Evolutionary conservation across 306 rosid genomes (phyloP).

Genomic region (Pyrus bretschneideri): DNA sequence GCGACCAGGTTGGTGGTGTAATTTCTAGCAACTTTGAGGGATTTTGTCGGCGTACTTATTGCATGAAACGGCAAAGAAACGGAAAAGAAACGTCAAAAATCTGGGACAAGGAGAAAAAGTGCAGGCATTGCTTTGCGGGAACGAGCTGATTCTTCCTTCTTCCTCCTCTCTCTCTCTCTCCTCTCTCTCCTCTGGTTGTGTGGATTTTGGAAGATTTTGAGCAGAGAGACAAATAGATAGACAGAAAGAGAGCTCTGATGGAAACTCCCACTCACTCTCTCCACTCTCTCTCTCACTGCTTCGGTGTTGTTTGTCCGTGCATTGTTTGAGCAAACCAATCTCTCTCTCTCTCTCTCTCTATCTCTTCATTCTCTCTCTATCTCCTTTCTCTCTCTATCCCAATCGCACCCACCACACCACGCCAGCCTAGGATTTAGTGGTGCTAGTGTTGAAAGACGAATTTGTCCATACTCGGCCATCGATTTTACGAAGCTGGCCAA

Average conservation of each 20-base stretch:
- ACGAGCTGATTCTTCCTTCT: constrained; percentile 20
- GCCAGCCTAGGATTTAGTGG: constrained; percentile 9
- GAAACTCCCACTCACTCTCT: constrained; percentile 7
- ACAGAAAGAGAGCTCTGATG: neutral
- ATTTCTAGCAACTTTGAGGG: neutral
- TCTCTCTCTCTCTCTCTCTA: neutral
- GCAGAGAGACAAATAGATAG: constrained; percentile 15
- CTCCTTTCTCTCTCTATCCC: neutral
- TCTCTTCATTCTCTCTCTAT: neutral
- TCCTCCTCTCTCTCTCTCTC: neutral
- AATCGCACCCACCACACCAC: neutral
- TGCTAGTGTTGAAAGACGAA: constrained; percentile 12
- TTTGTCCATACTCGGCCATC: constrained; percentile 4
- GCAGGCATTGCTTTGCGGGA: constrained; percentile 71
- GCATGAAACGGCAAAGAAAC: constrained; percentile 16
- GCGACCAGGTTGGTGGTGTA: neutral
- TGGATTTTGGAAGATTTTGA: constrained; percentile 11
- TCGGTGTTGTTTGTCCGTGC: constrained; percentile 39
- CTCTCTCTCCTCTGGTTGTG: neutral
- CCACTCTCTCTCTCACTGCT: constrained; percentile 22
- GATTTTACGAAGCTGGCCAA: neutral
- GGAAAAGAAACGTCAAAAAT: constrained; percentile 14
- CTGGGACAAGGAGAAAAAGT: neutral
- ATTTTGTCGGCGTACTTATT: neutral
- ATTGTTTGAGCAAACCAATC: neutral